Evolutionary conservation across 257 asterid genomes (phyloP), one percentile per base, ranked within the genome.

Genomic region (Nicotiana benthamiana): DNA sequence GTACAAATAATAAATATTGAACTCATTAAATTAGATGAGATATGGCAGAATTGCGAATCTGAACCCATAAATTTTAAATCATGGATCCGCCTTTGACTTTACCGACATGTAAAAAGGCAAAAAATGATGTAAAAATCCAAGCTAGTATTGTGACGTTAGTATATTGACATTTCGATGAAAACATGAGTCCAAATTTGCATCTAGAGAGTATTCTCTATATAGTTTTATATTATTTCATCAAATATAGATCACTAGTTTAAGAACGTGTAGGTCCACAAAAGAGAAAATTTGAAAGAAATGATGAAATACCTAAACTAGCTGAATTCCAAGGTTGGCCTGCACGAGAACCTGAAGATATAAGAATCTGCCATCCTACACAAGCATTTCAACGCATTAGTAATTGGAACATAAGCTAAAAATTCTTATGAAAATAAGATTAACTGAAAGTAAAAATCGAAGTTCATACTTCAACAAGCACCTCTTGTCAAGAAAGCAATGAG

Each of bases 351-450:
- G 90, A 75, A 88, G 87, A 88, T 92, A 88, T 5, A 85, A 86
- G 89, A 91, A 94, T 86, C 83, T 85, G 65, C 82, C 89, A 54
- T 91, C 93, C 99, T 95, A 94, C 83, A 88, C 48, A 80, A 83
- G 77, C 82, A 82, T 46, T 43, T 20, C 66, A 66, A 68, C 53
- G 84, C 12, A 80, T 70, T 27, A 78, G 43, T 82, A 68, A 82
- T 17, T 18, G 48, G 75, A 75, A 51, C 11, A 7, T 22, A 12
- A 72, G 61, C 40, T 43, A 46, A 80, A n/a, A 32, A 57, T 53
- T 63, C 43, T 30, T 74, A 61, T 17, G 12, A 75, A 11, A 79
- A 4, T 51, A 36, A 79, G 51, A 26, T n/a, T 28, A 70, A 78
- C 67, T 9, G 16, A 65, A 78, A 74, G 36, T 65, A 80, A 79